Base-by-base conservation (phyloP, 176 grass and related monocot genomes). In the Musa beccarii region DNA sequence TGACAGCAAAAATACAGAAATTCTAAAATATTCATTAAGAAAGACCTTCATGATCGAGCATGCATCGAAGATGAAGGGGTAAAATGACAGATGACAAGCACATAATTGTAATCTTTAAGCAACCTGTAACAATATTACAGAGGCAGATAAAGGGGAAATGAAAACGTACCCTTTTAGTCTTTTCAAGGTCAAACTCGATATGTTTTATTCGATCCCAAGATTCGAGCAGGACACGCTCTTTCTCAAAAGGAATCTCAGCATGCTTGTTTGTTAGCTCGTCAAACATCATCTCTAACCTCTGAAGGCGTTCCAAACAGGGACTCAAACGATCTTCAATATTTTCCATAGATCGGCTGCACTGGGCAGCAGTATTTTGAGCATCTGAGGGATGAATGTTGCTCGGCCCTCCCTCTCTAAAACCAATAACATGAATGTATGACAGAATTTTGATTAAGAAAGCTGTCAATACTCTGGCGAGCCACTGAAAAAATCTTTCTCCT, bases 191-290 rank as follows among this genome's bases (percentile, higher is more conserved):
- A 94, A 86, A 89, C 67, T 94, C 88, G 50, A 99, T 83, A 53
- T 87, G 89, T 72, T 93, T 99, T 85, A 99, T 99, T 74, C 91
- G 93, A 79, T 94, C 82, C 83, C 88, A 94, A 84, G 95, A 99
- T 85, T 94, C 91, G 70, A 80, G 86, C 75, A 99, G 82, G 79
- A 81, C 86, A 70, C 54, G 86, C 70, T 99, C 86, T 78, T 94
- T 94, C 71, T 90, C 88, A 65, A 69, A 66, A 68, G 85, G 90
- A 76, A 88, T 89, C 75, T 99, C 85, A 14, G 83, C 82, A 66
- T 85, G 86, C 25, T 81, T 95, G 52, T 69, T 85, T 70, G 77
- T 86, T 3, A 99, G 84, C 71, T 89, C 89, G 53, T 88, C 86
- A 77, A 84, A 99, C 70, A 87, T 16, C 9, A 63, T 80, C 21